Percentiles rank a stretch among this genome's conserved stretches.
Evolutionary conservation across 805 yeast species (phyloP).

Genomic region (Barnettozyma salicaria): DNA sequence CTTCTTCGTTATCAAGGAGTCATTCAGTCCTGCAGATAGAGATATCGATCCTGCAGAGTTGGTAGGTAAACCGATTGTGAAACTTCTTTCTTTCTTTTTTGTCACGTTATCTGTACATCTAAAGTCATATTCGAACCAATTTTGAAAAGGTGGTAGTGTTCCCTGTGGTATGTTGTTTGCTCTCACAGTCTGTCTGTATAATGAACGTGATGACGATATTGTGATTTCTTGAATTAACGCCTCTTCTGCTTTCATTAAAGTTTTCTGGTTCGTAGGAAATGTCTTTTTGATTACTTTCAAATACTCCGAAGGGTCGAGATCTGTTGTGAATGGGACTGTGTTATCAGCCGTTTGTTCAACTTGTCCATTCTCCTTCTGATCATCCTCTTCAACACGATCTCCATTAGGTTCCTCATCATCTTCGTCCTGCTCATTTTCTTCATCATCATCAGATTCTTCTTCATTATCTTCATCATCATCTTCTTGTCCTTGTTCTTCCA

Average conservation of each 20-base stretch:
- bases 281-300: not conserved
- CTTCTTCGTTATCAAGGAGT: slow-evolving; percentile 33
- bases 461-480: slow-evolving; percentile 12
- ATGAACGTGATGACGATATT: slow-evolving; percentile 27
- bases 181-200: slow-evolving; percentile 26
- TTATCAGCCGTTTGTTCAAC: not conserved
- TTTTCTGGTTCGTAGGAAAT: not conserved
- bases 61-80: slow-evolving; percentile 42
- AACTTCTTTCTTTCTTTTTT: slow-evolving; percentile 29
- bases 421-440: not conserved
- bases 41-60: slow-evolving; percentile 39
- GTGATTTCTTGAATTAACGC: slow-evolving; percentile 27
- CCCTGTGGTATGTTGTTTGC: slow-evolving; percentile 12
- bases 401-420: not conserved
- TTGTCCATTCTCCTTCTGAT: not conserved
- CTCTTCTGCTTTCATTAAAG: slow-evolving; percentile 13
- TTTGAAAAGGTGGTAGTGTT: slow-evolving; percentile 23
- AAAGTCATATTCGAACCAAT: slow-evolving; percentile 33
- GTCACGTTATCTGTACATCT: slow-evolving; percentile 24
- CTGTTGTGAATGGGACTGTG: slow-evolving; percentile 1
- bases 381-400: slow-evolving; percentile 1
- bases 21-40: slow-evolving; percentile 39
- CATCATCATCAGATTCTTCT: slow-evolving; percentile 3
- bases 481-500: slow-evolving; percentile 8
- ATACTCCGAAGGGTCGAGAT: slow-evolving; percentile 1